phyloP scores from a whole-genome alignment of 2,329 filamentous ascomycete genomes.

The Diaporthe aspalathi region DNA sequence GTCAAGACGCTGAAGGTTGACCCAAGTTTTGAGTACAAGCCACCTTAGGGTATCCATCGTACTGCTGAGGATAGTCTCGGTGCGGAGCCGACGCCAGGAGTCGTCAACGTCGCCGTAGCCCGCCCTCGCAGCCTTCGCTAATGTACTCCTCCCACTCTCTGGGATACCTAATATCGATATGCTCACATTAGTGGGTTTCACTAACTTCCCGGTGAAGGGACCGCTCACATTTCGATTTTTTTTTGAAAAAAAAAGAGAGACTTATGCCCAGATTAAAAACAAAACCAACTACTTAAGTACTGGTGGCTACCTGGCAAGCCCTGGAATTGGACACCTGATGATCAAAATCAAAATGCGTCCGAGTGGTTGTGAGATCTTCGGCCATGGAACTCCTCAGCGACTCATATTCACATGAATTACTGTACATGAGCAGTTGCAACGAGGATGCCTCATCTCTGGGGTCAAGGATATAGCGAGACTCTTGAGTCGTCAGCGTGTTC shows the following conservation, averaged over 20 bases:
- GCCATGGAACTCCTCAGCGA: neutral
- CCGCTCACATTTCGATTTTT: too few relatives aligned
- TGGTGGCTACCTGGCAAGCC: neutral
- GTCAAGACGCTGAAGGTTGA: neutral
- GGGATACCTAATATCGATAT: neutral
- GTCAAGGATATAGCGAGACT: neutral
- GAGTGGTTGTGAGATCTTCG: neutral
- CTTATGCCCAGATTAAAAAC: too few relatives aligned
- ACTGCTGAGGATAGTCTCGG: neutral
- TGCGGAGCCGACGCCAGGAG: neutral
- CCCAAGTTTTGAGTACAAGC: neutral
- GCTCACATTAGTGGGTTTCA: neutral
- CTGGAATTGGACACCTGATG: neutral
- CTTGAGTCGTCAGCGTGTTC: neutral
- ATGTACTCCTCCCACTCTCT: conserved; percentile 2
- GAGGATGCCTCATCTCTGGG: neutral
- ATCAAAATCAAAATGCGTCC: conserved; percentile 1
- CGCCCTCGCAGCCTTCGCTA: neutral
- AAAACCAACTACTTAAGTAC: too few relatives aligned
- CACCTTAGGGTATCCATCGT: neutral
- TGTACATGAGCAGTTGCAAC: neutral
- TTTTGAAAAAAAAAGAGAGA: too few relatives aligned
- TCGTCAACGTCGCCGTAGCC: neutral
- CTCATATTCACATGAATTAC: neutral
- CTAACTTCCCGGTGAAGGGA: too few relatives aligned